Percentiles rank a stretch among this genome's conserved stretches.
These are phyloP conservation scores for Choiromyces venosus DNA, from an alignment of 495 filamentous ascomycete genomes.

Conservation along the genomic window DNA sequence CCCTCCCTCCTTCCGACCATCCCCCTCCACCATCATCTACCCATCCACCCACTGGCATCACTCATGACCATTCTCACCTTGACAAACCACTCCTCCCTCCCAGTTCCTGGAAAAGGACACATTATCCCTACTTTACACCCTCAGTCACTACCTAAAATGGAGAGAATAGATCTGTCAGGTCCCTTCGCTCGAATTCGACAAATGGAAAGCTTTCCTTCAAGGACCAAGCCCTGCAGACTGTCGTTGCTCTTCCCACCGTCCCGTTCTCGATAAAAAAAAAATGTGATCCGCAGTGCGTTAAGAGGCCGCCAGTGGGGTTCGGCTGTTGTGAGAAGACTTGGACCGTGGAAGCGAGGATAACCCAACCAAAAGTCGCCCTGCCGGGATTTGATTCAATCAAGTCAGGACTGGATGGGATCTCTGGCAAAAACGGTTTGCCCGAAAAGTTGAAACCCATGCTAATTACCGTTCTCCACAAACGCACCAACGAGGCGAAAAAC, in stretches of 20 bases:
- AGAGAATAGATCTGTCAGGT: slow-evolving; percentile 15
- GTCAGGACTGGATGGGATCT: slow-evolving; percentile 10
- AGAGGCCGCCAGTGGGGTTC: slow-evolving; percentile 38
- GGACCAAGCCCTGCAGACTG: slow-evolving; percentile 11
- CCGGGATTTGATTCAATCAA: slow-evolving; percentile 15
- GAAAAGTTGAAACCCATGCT: slow-evolving; percentile 21
- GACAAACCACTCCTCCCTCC: slow-evolving; percentile 3
- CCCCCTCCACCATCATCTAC: slow-evolving; percentile 20
- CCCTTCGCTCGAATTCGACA: slow-evolving; percentile 17
- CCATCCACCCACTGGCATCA: slow-evolving; percentile 16
- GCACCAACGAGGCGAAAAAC: slow-evolving; percentile 32
- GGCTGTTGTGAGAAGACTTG: slow-evolving; percentile 37
- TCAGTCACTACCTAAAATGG: slow-evolving; percentile 16
- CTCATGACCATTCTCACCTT: slow-evolving; percentile 11
- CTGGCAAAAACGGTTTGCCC: slow-evolving; percentile 24
- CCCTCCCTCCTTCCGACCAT: slow-evolving; percentile 4
- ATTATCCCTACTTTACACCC: slow-evolving; percentile 9
- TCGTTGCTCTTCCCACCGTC: slow-evolving; percentile 21
- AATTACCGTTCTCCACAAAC: slow-evolving; percentile 35
- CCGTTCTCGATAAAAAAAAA: slow-evolving; percentile 17
- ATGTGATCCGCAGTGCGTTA: slow-evolving; percentile 40
- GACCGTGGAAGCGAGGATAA: slow-evolving; percentile 37
- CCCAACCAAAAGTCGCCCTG: slow-evolving; percentile 22
- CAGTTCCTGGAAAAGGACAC: slow-evolving; percentile 35
- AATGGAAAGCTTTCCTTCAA: slow-evolving; percentile 11